Evolutionary conservation across 768 basidiomycete species (phyloP).

Genomic region (Cystobasidium ongulense): DNA sequence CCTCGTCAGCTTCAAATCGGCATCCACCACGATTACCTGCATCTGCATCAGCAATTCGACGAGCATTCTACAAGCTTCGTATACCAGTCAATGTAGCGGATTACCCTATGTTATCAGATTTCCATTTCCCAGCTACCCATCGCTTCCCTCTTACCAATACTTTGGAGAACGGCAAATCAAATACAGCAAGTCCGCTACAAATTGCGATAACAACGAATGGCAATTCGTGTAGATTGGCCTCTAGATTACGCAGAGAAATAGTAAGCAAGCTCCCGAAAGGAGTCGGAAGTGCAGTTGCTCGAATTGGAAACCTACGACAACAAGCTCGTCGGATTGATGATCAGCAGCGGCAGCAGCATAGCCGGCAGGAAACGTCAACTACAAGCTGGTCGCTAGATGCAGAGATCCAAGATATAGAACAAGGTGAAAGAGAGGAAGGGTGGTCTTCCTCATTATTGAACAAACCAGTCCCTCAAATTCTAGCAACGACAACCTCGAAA

Average conservation of each 20-base stretch:
- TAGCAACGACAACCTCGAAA: slow-evolving; percentile 7
- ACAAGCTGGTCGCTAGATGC: slow-evolving; percentile 30
- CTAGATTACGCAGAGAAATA: slow-evolving; percentile 72
- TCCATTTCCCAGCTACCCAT: slow-evolving; percentile 75
- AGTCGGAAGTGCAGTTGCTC: slow-evolving; percentile 64
- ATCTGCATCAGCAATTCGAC: slow-evolving; percentile 58
- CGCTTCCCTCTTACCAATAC: slow-evolving; percentile 53
- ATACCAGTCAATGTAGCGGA: slow-evolving; percentile 83
- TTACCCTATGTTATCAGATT: slow-evolving; percentile 76
- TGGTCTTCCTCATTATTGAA: slow-evolving; percentile 44
- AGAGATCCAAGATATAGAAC: slow-evolving; percentile 49
- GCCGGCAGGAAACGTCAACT: slow-evolving; percentile 45
- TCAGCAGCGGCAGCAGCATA: background rate
- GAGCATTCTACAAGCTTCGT: slow-evolving; percentile 53
- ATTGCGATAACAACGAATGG: slow-evolving; percentile 86
- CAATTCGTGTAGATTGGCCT: slow-evolving; percentile 74
- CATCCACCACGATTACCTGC: slow-evolving; percentile 48
- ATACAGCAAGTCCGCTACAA: slow-evolving; percentile 45
- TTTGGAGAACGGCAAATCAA: too few species aligned
- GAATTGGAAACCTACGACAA: slow-evolving; percentile 61
- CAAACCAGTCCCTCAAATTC: slow-evolving; percentile 46
- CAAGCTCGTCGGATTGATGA: slow-evolving; percentile 49
- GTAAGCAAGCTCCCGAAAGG: slow-evolving; percentile 64
- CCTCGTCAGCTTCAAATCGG: slow-evolving; percentile 42
- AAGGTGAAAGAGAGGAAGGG: slow-evolving; percentile 42